A percentile compares a stretch with the other conserved stretches of the same genome.
Conservation (phyloP, 345 rosid genomes). For the Corchorus olitorius region DNA sequence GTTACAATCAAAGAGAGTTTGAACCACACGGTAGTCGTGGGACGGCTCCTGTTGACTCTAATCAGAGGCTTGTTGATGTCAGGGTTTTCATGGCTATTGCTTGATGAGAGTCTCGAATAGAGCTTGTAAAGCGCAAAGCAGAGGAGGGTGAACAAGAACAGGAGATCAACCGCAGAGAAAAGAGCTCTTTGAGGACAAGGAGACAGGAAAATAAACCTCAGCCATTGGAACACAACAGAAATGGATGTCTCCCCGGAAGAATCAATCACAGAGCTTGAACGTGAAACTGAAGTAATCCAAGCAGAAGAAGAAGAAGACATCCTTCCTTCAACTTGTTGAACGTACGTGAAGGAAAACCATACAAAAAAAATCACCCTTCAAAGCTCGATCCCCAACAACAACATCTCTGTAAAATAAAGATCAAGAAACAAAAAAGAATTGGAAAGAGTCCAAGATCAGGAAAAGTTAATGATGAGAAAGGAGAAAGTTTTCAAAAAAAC, state of each 20-base stretch:
- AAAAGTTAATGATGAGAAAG: not conserved
- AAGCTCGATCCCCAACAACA: constrained; percentile 7
- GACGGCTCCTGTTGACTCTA: constrained; percentile 29
- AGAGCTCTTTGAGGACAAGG: constrained; percentile 85
- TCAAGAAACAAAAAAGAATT: not conserved
- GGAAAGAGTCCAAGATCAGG: not conserved
- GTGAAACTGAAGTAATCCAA: constrained; percentile 62
- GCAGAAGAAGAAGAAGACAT: constrained; percentile 57
- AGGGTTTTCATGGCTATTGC: constrained; percentile 26
- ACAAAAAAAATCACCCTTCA: constrained; percentile 1
- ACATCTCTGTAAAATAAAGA: not conserved
- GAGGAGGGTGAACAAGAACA: constrained; percentile 54
- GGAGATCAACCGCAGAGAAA: constrained; percentile 49
- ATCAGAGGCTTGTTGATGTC: constrained; percentile 66
- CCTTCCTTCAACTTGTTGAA: not conserved
- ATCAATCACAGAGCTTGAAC: constrained; percentile 52
- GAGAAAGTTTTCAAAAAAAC: not conserved
- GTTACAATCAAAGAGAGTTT: constrained; percentile 52
- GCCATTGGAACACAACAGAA: constrained; percentile 59
- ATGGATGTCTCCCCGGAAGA: constrained; percentile 37
- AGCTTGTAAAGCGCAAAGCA: constrained; percentile 53
- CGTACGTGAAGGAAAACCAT: not conserved
- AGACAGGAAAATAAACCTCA: constrained; percentile 69
- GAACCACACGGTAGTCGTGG: constrained; percentile 50
- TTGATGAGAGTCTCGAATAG: constrained; percentile 38